A percentile compares a stretch with the other conserved stretches of the same genome.
These are phyloP conservation scores for Aspergillus incahuasiensis DNA, from an alignment of 495 filamentous ascomycete species.

Conservation along the genomic window DNA sequence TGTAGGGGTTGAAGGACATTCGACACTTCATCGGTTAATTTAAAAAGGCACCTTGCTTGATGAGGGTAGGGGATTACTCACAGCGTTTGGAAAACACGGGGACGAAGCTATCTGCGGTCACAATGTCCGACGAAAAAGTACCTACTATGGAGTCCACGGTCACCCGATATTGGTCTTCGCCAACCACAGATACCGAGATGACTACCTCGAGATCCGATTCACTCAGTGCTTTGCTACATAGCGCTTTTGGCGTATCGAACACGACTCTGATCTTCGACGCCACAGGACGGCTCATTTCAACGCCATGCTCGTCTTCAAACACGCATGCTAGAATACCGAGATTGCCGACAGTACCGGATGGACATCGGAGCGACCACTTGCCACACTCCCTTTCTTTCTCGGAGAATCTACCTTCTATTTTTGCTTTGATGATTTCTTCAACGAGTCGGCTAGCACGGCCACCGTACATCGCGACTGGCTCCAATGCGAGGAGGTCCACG, in stretches of 20 bases:
- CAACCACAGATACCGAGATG: constrained; percentile 29
- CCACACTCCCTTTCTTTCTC: constrained; percentile 73
- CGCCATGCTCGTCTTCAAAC: constrained; percentile 58
- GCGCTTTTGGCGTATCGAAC: constrained; percentile 33
- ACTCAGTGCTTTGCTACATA: constrained; percentile 27
- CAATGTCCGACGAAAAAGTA: constrained; percentile 58
- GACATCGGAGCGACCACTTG: constrained; percentile 72
- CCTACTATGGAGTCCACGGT: constrained; percentile 60
- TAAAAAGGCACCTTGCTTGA: too few relatives aligned
- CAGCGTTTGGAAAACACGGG: constrained; percentile 63
- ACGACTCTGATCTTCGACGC: constrained; percentile 33
- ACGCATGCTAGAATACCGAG: constrained; percentile 69
- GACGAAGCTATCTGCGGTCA: constrained; percentile 62
- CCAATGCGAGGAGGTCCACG: constrained; percentile 55
- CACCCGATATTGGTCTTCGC: constrained; percentile 49
- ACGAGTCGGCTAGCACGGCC: constrained; percentile 69
- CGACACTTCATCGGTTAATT: constrained; percentile 46
- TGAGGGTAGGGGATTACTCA: constrained; percentile 36
- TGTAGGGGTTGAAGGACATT: constrained; percentile 66
- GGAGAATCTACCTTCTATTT: constrained; percentile 76
- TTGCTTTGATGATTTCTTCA: constrained; percentile 83
- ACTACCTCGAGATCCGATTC: constrained; percentile 35
- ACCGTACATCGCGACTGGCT: constrained; percentile 65
- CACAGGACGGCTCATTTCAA: constrained; percentile 23
- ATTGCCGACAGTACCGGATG: constrained; percentile 53